Conservation (phyloP, 306 rosid genomes). For the Quercus glauca region DNA sequence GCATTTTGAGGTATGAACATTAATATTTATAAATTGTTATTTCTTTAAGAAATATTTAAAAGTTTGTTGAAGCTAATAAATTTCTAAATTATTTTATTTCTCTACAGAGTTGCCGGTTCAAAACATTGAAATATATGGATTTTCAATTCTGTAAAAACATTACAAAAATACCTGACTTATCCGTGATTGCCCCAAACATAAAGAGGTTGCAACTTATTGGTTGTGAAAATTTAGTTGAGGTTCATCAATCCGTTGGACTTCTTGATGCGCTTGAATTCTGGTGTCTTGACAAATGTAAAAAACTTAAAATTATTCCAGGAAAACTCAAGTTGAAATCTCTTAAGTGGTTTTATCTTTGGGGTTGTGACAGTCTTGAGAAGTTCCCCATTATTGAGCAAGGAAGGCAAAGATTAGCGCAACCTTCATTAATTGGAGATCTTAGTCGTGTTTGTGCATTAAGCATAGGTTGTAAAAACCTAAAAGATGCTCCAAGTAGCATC, state of each 20-base stretch:
- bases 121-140: constrained; percentile 19
- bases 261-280: constrained; percentile 22
- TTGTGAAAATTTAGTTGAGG: constrained; percentile 22
- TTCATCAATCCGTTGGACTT: constrained; percentile 33
- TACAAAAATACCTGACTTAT: constrained; percentile 25
- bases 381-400: too few relatives aligned
- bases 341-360: constrained; percentile 18
- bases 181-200: constrained; percentile 22
- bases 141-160: constrained; percentile 10
- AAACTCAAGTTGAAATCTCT: constrained; percentile 17
- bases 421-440: too few relatives aligned
- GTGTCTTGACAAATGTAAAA: constrained; percentile 17
- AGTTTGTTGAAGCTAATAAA: neutral
- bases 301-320: constrained; percentile 8
- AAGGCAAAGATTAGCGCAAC: too few relatives aligned
- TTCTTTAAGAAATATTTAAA: too few relatives aligned
- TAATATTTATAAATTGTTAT: neutral
- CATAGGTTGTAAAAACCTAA: too few relatives aligned
- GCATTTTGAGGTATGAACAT: constrained; percentile 14
- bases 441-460: too few relatives aligned
- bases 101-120: neutral
- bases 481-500: constrained; percentile 13
- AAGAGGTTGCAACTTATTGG: constrained; percentile 1
- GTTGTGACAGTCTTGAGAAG: constrained; percentile 14
- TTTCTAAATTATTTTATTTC: neutral